Base-by-base conservation (phyloP, 495 filamentous ascomycete species). In the Xylaria bambusicola region DNA sequence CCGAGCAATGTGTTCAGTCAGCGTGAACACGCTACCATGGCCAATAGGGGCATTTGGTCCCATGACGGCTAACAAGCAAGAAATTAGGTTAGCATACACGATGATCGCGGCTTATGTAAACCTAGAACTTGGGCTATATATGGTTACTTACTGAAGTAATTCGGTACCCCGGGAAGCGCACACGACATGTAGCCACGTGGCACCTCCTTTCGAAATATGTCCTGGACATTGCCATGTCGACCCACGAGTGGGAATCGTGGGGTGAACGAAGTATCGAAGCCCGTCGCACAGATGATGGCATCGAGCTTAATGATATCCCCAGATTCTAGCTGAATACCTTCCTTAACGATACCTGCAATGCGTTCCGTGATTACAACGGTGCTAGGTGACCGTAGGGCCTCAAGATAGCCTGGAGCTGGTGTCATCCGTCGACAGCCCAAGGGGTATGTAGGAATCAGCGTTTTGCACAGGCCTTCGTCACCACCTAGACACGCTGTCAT, bases 251-350 rank as follows among this genome's bases (percentile, higher is more conserved):
- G 79, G 61, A 88, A 89, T 3, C 82, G 81, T 0, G 86, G 85
- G 10, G 76, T 71, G 60, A 87, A 82, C 18, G 85, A 83, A 5
- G 68, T 73, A 54, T 90, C 83, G 44, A 86, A 88, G 6, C 88
- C 88, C 0, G 88, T 92, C 2, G 88, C 82, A 66, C 88, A 91
- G 62, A 92, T 80, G n/a, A 86, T 78, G 7, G 77, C 78, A 59
- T 89, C 86, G 3, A 85, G 77, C 50, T 82, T 71, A 35, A 85
- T 66, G 36, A 83, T 69, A 10, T 77, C 69, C 31, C 85, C 85
- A 9, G 84, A 81, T 10, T 73, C 73, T 9, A 84, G 81, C 60
- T 84, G 74, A 50, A 88, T 81, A 2, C 85, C 84, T 10, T 79
- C 84, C n/a, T 74, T 71, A 0, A 84, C 82, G 56, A 90, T 80